A percentile compares a stretch with the other conserved stretches of the same genome.
Conservation (phyloP, 805 yeast species). For the Metschnikowia lunata region DNA sequence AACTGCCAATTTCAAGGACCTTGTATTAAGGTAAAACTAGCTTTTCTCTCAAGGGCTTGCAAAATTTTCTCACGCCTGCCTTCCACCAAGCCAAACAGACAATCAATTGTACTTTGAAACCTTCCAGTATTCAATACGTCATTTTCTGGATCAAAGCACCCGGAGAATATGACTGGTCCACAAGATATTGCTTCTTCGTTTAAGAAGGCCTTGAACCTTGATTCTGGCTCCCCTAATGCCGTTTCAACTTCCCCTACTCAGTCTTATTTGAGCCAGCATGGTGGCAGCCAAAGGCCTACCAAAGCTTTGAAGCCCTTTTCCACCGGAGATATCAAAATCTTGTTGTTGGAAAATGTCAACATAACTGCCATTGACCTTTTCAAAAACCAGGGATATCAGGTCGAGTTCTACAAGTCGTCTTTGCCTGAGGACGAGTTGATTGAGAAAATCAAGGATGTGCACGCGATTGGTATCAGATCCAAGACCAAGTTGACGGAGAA, state of each 20-base stretch:
- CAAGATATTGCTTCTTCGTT: slow-evolving; percentile 63
- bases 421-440: slow-evolving; percentile 90
- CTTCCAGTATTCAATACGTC: background rate
- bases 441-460: slow-evolving; percentile 88
- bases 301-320: slow-evolving; percentile 90
- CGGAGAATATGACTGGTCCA: slow-evolving; percentile 53
- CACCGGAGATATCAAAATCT: slow-evolving; percentile 89
- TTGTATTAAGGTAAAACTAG: no score
- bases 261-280: slow-evolving; percentile 58
- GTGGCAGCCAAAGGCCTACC: slow-evolving; percentile 45
- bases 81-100: background rate
- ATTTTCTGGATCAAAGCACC: background rate
- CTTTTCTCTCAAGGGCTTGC: no score
- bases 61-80: background rate
- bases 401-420: slow-evolving; percentile 86
- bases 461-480: slow-evolving; percentile 97
- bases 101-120: no score
- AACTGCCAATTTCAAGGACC: background rate
- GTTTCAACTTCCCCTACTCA: slow-evolving; percentile 84
- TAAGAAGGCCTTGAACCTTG: slow-evolving; percentile 49
- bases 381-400: slow-evolving; percentile 90
- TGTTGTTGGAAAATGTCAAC: slow-evolving; percentile 89
- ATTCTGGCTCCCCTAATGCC: slow-evolving; percentile 48
- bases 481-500: slow-evolving; percentile 84
- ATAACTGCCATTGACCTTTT: slow-evolving; percentile 86